Evolutionary conservation across 2,329 filamentous ascomycete genomes (phyloP), one percentile per base, ranked within the genome.

Genomic region (Cercospora sp.): DNA sequence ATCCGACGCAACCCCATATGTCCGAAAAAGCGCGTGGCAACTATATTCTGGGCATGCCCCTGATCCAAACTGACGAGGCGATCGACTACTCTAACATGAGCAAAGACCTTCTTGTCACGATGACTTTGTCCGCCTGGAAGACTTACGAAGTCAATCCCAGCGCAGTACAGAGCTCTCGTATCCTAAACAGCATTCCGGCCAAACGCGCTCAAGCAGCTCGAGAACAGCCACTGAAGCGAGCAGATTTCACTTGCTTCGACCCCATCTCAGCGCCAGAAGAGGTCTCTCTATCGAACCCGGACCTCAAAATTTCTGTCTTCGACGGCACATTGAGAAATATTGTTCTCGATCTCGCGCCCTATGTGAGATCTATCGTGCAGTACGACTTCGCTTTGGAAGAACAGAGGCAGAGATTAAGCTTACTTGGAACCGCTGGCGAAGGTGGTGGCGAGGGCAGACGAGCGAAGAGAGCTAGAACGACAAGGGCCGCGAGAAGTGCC

Each of bases 361-460:
- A 92, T 77, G 87, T 98, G n/a, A 91, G 96, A 10, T 85, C 86
- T 42, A 98, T 99, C 68, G 89, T 94, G 1, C 84, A 89, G 0
- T 91, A 90, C 75, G 94, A 98, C 73, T 82, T 88, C 20, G 84
- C 84, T 1, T 85, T 95, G 1, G 90, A 93, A 74, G 83, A 87
- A 69, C 87, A 92, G 70, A 87, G 92, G 10, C 77, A 87, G 7
- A 85, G 85, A 18, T 79, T 91, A 9, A 88, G 87, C 71, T 87
- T 83, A 64, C 78, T 93, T 1, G 79, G 91, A 12, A 87, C 86
- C 63, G 86, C 89, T 13, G 78, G 78, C 16, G 39, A 86, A 5
- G 86, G 85, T 0, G 78, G 78, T 31, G 33, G 33, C 1, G 79
- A 78, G 13, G 77, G 74, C 2, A 90, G 90, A 75, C 84, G 89